These are phyloP conservation scores for Exserohilum turcica DNA, from an alignment of 2,329 filamentous ascomycete genomes.

Conservation along the genomic window DNA sequence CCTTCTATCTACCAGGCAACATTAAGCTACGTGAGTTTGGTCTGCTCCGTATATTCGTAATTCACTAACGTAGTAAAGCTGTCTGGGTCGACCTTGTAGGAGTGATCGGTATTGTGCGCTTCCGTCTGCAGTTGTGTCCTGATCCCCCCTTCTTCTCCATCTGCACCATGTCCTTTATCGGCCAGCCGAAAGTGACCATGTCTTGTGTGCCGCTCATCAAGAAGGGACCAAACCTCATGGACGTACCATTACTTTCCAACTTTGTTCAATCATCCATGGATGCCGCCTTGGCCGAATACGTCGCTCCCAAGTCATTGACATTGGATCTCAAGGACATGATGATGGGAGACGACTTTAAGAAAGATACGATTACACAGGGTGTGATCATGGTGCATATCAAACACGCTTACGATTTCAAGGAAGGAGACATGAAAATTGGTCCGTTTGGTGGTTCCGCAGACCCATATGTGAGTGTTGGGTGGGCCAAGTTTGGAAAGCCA, in stretches of 20 bases:
- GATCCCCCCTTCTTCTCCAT: conserved; percentile 79
- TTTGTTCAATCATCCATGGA: conserved; percentile 78
- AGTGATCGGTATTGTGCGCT: conserved; percentile 70
- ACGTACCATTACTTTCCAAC: conserved; percentile 73
- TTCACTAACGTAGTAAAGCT: conserved; percentile 48
- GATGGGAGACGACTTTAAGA: conserved; percentile 78
- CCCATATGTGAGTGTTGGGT: conserved; percentile 72
- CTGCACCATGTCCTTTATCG: conserved; percentile 74
- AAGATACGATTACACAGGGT: conserved; percentile 69
- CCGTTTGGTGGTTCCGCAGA: conserved; percentile 67
- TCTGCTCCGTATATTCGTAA: neutral
- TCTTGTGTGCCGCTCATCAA: conserved; percentile 73
- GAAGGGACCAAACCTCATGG: conserved; percentile 73
- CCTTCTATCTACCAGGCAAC: conserved; percentile 69
- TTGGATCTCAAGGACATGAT: conserved; percentile 78
- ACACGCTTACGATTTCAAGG: conserved; percentile 71
- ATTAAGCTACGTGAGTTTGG: conserved; percentile 56
- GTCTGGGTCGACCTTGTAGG: conserved; percentile 78
- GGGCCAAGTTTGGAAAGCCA: conserved; percentile 77
- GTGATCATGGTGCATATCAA: conserved; percentile 70
- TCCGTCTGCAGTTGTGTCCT: conserved; percentile 73
- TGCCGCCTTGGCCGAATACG: conserved; percentile 74
- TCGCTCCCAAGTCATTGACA: conserved; percentile 75
- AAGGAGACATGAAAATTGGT: conserved; percentile 68
- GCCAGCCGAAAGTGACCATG: conserved; percentile 73